Base-by-base conservation (phyloP, 2,329 filamentous ascomycete genomes). In the Curvularia lunata region DNA sequence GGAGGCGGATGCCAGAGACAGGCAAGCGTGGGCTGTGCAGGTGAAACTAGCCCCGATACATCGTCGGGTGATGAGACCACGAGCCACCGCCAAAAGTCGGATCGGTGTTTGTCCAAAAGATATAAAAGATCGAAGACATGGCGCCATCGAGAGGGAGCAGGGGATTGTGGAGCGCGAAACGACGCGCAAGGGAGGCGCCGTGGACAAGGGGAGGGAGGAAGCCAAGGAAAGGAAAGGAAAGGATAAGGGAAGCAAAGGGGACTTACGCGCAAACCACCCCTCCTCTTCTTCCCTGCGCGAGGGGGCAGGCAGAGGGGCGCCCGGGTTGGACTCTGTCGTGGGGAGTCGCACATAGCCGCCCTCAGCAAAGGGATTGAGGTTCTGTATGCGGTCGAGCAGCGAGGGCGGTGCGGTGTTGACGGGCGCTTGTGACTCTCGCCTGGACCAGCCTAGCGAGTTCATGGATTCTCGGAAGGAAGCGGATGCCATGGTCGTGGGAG, bases 371-470 rank as follows among this genome's bases (percentile, higher is more conserved):
- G 94, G 94, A 78, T 97, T 98, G 68, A 93, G 79, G 57, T 88
- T 92, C 75, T 91, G 88, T 69, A 99, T 84, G 63, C 88, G 91
- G 53, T 91, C 90, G 60, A 97, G 78, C 54, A 98, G 82, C 27
- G 91, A 90, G 62, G 86, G 88, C 72, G 87, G 85, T 68, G 88
- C 82, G 47, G 89, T 95, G 78, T 86, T 90, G 70, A 90, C 88
- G 64, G 92, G 88, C 53, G 90, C 81, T 72, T 96, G 91, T 64
- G 86, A 78, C 57, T 92, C 89, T 72, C 94, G 87, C 69, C 94
- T 90, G 72, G 91, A 91, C 95, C 95, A 98, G 61, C 95, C 95
- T 71, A 98, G 80, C 58, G 92, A 95, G 83, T 91, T 96, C 84
- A 98, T 92, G 21, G 91, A 96, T 79, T 97, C 92, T 75, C 93